phyloP scores from a whole-genome alignment of 495 filamentous ascomycete genomes.

The Penicillium roqueforti region DNA sequence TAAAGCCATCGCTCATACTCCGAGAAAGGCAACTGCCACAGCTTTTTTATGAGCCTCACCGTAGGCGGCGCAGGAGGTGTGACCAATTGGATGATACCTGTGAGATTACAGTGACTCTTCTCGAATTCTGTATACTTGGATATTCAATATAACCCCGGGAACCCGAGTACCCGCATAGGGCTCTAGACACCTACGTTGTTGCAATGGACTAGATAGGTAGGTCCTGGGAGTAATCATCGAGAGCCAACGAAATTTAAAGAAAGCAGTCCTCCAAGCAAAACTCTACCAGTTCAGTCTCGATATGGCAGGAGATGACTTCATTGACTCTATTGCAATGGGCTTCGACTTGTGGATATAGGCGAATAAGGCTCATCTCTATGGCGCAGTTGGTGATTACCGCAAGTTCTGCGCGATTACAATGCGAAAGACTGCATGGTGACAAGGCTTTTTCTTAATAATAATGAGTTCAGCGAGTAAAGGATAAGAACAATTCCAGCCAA shows the following conservation, averaged over 20 bases:
- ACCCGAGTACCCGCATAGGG: background rate
- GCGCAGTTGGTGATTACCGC: conserved; percentile 41
- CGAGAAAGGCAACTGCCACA: conserved; percentile 18
- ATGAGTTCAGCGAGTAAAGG: background rate
- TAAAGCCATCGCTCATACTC: conserved; percentile 10
- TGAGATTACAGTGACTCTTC: background rate
- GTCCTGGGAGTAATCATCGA: background rate
- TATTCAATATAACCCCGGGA: background rate
- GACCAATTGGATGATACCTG: background rate
- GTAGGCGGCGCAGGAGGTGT: conserved; percentile 10
- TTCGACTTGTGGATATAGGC: background rate
- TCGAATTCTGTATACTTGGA: background rate
- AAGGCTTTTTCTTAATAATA: conserved; percentile 4
- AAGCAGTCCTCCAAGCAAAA: background rate
- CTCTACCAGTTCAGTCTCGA: background rate
- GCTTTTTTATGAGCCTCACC: conserved; percentile 9
- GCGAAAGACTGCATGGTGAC: conserved; percentile 13
- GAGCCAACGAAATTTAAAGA: background rate
- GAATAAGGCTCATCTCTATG: conserved; percentile 9
- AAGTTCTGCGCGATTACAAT: conserved; percentile 9
- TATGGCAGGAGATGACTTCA: background rate
- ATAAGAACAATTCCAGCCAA: background rate
- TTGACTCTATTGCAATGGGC: background rate
- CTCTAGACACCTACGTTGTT: background rate
- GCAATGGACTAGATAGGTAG: background rate